Evolutionary conservation across 2,329 filamentous ascomycete genomes (phyloP), one percentile per base, ranked within the genome.

Genomic region (Acephala macrosclerotiorum): DNA sequence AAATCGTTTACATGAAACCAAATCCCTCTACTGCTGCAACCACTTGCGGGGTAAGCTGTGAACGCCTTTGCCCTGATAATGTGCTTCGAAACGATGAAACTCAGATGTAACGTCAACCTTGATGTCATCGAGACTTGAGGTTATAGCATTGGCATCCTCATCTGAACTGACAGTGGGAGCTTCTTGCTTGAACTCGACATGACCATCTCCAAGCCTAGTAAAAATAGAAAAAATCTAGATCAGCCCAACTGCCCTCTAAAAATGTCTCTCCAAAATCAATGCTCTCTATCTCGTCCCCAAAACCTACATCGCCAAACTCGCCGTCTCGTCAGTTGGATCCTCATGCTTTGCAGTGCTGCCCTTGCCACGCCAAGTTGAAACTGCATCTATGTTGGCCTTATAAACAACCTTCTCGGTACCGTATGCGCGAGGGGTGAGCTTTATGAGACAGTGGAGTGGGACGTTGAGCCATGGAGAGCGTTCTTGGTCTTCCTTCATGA

Each of bases 401-500:
- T 93, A 92, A 53, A 93, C 87, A 78, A 96, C 88, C 77, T 98
- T 93, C 66, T 97, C 90, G 0, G 96, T 99, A 58, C 92, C 92
- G 78, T 99, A 99, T 8, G 96, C 96, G 67, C 93, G 89, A 1
- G 96, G 96, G 6, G 96, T 98, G 60, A 99, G 85, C 81, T 97
- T 97, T 81, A 99, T 98, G 57, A 99, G 84, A 9, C 93, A 97
- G 79, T 99, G 96, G 67, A 99, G 84, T 7, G 96, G 96, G 9
- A 99, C 96, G 75, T 97, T 95, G 92, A 98, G 97, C 96, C 96
- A 99, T 0, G 96, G 96, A 71, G 92, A 96, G 80, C 93, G 88
- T 73, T 94, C 89, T 79, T 98, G 96, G 62, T 93, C 91, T 75
- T 96, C 93, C 75, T 98, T 97, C 91, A 97, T 97, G 79, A 98